Conservation (phyloP, 768 basidiomycete species). For the Trametes punicea region DNA sequence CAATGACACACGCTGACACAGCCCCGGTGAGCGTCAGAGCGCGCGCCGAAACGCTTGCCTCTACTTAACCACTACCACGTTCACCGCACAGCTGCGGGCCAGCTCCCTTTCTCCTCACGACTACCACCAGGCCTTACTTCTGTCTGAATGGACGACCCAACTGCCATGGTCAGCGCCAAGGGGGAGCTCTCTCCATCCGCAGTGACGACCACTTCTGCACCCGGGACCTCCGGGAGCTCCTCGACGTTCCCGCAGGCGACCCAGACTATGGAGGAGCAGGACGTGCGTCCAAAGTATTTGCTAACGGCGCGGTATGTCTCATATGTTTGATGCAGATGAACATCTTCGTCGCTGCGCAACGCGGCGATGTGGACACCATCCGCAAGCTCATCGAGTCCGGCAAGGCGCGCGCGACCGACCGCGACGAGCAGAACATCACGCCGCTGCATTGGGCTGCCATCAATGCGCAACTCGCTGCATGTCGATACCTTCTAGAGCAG, state of each 20-base stretch:
- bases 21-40: neutral
- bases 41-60: neutral
- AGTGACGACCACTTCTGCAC: constrained; percentile 37
- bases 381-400: constrained; percentile 69
- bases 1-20: neutral
- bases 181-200: constrained; percentile 48
- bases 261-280: constrained; percentile 36
- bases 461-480: constrained; percentile 89
- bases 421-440: constrained; percentile 89
- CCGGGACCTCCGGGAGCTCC: constrained; percentile 45
- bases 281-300: constrained; percentile 33
- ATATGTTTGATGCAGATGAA: constrained; percentile 38
- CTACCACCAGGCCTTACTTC: neutral
- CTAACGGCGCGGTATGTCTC: constrained; percentile 7
- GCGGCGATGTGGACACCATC: constrained; percentile 72
- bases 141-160: constrained; percentile 28
- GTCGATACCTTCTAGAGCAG: constrained; percentile 82
- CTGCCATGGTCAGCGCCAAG: constrained; percentile 41
- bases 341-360: constrained; percentile 84
- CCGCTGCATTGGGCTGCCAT: constrained; percentile 98
- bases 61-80: constrained; percentile 16
- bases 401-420: constrained; percentile 65
- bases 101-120: constrained; percentile 1
- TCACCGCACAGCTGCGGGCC: constrained; percentile 17
- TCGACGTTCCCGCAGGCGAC: constrained; percentile 45